phyloP scores from a whole-genome alignment of 2,329 filamentous ascomycete species.

The Incumbomyces delicatus region DNA sequence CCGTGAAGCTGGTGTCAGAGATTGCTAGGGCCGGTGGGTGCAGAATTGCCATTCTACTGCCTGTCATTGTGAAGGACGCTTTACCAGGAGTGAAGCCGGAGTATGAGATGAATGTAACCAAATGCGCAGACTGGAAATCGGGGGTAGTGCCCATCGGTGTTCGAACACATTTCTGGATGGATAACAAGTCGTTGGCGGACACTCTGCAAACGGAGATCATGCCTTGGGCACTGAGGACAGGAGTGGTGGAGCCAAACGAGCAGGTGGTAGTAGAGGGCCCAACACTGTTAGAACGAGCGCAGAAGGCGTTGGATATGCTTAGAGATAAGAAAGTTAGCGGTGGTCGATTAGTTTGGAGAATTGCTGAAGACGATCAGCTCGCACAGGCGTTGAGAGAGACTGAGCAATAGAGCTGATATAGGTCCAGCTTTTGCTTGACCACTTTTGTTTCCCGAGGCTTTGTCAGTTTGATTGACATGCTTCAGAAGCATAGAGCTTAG shows the following conservation, averaged over 20 bases:
- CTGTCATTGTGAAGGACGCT: conserved; percentile 48
- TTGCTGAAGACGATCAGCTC: neutral
- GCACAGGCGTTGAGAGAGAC: neutral
- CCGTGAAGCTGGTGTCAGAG: conserved; percentile 40
- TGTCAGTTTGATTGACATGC: too few relatives aligned
- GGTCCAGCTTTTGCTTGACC: too few relatives aligned
- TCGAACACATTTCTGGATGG: conserved; percentile 45
- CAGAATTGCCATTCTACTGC: conserved; percentile 50
- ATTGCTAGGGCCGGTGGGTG: conserved; percentile 39
- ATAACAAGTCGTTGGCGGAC: conserved; percentile 47
- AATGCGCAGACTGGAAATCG: conserved; percentile 40
- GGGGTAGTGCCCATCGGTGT: conserved; percentile 47
- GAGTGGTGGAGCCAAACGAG: conserved; percentile 34
- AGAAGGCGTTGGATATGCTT: conserved; percentile 35
- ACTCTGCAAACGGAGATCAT: conserved; percentile 48
- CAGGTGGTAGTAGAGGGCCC: conserved; percentile 33
- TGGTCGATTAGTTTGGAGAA: conserved; percentile 31
- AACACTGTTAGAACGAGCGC: conserved; percentile 33
- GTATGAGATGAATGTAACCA: conserved; percentile 46
- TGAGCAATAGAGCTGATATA: neutral
- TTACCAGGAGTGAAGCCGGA: conserved; percentile 37
- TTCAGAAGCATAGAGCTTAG: too few relatives aligned
- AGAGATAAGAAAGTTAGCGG: conserved; percentile 36
- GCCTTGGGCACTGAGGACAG: conserved; percentile 35
- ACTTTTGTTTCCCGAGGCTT: too few relatives aligned